Base-by-base conservation (phyloP, 2,329 filamentous ascomycete species). In the Alternaria rosae region DNA sequence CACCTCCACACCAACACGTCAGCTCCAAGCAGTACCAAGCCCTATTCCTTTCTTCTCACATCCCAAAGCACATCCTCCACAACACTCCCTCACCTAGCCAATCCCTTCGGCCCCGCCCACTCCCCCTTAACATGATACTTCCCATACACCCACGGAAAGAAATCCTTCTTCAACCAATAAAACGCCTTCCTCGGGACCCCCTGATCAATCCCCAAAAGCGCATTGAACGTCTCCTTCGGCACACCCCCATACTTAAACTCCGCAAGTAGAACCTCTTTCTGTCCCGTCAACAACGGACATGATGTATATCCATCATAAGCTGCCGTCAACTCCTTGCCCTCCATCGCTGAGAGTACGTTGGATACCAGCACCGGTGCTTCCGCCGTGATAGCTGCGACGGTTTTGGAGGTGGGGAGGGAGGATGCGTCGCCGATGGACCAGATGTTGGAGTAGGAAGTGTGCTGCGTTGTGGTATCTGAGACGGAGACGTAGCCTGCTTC, bases 121-220 rank as follows among this genome's bases (percentile, higher is more conserved):
- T 81, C 86, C 6, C 87, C 88, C 78, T 87, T 89, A 7, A 89
- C 83, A 83, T 88, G 85, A 38, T 82, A 83, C 38, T 85, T 83
- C 55, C 82, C 84, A 76, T 89, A 89, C 3, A 90, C 87, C 87
- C 87, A 89, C 0, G 88, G 88, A 77, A 90, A 90, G 69, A 90
- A 90, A 70, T 89, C 84, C 78, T 88, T 89, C 81, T 90, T 90
- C 45, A 90, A 67, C 68, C 89, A 80, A 66, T 87, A 90, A 70
- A 90, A 90, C 0, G 84, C 79, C 4, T 84, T 82, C 4, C 87
- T 82, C 2, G 88, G 88, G 10, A 77, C 76, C 0, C 75, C 82
- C 75, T 90, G 88, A 67, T 89, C 86, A 7, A 89, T 81, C 1
- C 86, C 87, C 13, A 89, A 57, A 51, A 72, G 76, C 71, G 80